Conservation (phyloP, 495 filamentous ascomycete species). For the Penicillium paxilli region DNA sequence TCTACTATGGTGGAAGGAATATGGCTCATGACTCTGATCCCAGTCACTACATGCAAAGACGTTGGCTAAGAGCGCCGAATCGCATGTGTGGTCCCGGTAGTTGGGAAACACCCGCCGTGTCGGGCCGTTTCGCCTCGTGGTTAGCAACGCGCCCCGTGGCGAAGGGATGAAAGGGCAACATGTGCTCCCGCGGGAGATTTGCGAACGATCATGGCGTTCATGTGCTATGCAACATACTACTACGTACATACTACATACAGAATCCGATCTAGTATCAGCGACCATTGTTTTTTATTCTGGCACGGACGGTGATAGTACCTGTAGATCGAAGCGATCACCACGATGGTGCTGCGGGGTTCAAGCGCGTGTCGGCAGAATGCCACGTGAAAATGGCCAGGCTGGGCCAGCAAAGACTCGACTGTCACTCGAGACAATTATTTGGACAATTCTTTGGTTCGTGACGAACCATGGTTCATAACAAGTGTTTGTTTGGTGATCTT, state of each 20-base stretch:
- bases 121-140: slow-evolving; percentile 2
- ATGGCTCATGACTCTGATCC: not conserved
- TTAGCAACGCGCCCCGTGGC: not conserved
- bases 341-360: slow-evolving; percentile 4
- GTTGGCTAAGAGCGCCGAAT: slow-evolving; percentile 1
- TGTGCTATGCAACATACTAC: too few species aligned
- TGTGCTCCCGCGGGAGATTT: not conserved
- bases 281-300: slow-evolving; percentile 2
- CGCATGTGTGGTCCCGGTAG: not conserved
- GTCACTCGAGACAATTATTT: not conserved
- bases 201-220: not conserved
- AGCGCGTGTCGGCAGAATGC: not conserved
- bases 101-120: not conserved
- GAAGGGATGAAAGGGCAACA: not conserved
- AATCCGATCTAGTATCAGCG: not conserved
- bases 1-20: not conserved
- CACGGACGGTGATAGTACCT: slow-evolving; percentile 10
- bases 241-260: too few species aligned
- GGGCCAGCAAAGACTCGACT: not conserved
- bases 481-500: too few species aligned
- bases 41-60: slow-evolving; percentile 10
- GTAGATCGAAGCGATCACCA: slow-evolving; percentile 8
- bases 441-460: not conserved
- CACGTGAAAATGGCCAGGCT: slow-evolving; percentile 2
- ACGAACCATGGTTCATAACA: slow-evolving; percentile 8